Evolutionary conservation across 345 rosid genomes (phyloP), one percentile per base, ranked within the genome.

Genomic region (Salix purpurea): DNA sequence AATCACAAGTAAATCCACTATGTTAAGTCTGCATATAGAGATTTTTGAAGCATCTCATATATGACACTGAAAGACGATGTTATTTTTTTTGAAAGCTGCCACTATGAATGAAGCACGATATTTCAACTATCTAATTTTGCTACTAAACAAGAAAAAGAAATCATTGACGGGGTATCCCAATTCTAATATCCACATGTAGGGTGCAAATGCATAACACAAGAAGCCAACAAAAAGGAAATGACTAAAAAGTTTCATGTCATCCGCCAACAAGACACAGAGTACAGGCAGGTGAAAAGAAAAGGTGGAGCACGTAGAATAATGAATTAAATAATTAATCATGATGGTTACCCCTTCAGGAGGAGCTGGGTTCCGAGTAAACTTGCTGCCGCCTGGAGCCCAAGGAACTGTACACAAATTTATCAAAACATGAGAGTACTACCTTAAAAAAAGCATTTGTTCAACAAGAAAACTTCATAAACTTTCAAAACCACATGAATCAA

Each of bases 381-480:
- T 93, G 74, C 89, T 77, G 82, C 99, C 98, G 71, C 96, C 98
- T 72, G 99, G 99, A 88, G 99, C 99, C 98, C 98, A 92, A 39
- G 98, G 97, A 86, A 96, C 99, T 93, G 92, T 77, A 80, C 40
- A 54, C 13, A 72, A 70, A 80, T 70, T 75, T 23, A 74, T n/a
- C 65, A 48, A 74, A 72, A 52, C 83, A 77, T 65, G 32, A 42
- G 34, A 42, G 40, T 1, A 5, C 37, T 37, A 71, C 23, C 40
- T 42, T 67, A 65, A 46, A 46, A 24, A 58, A 24, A 40, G 15
- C 39, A n/a, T 56, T 69, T 28, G 3, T 21, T 54, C 52, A 37
- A 21, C 7, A 23, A 11, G 2, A 69, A 69, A 50, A 28, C 69
- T 58, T 44, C 18, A 11, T n/a, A 76, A 32, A 70, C 74, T 77